Evolutionary conservation across 1,284 basidiomycete species (phyloP), one percentile per base, ranked within the genome.

Genomic region (Microbotryum silenes-acaulis): DNA sequence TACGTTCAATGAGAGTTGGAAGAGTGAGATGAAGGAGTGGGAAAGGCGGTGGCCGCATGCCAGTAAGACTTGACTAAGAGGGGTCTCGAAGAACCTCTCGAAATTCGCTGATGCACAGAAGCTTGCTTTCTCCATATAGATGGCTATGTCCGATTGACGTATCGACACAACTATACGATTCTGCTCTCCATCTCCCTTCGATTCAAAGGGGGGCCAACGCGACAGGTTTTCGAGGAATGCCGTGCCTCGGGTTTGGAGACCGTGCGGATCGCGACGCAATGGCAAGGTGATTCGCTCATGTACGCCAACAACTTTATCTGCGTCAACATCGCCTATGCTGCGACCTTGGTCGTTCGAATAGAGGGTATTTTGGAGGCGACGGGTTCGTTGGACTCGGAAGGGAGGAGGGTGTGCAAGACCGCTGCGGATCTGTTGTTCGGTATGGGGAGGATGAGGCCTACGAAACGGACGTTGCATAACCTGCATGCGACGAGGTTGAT

Each of bases 211-310:
- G 63, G 66, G 4, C 61, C 66, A 1, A 51, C 62, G 16, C n/a
- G 29, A 45, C 65, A 62, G n/a, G 51, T 64, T 2, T 57, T 66
- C 5, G 65, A 66, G 33, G 62, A 66, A 29, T 66, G 65, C 42
- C 31, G 57, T 6, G 23, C 9, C 18, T 61, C 62, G n/a, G 65
- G 62, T 9, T 14, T 44, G 14, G 65, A 64, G 54, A 66, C 65
- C 25, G 54, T 57, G 9, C 47, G 45, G 23, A 45, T 67, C n/a
- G 62, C 60, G 23, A 51, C 59, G 7, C 33, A 37, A 3, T 67
- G 65, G 65, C 53, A 49, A 2, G 56, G 58, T 29, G 54, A 60
- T 14, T 51, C 56, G 27, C 27, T 59, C 29, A 23, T 33, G 21
- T 67, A 44, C 44, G 60, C 57, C 5, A 47, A 31, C 20, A 67